Base-by-base conservation (phyloP, 495 filamentous ascomycete genomes). In the Lophiotrema nucula region DNA sequence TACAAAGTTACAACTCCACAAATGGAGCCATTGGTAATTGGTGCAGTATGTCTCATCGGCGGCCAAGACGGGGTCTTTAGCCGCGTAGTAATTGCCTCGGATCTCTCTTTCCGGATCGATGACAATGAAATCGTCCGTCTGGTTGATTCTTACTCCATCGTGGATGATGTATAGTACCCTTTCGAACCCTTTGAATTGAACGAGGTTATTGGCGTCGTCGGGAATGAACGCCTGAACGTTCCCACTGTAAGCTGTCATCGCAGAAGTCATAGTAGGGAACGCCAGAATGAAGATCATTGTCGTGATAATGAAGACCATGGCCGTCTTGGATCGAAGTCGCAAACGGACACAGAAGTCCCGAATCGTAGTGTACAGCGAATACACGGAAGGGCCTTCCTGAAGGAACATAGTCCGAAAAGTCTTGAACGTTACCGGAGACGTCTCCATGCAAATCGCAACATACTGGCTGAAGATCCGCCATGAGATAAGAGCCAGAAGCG, bases 191-290 rank as follows among this genome's bases (percentile, higher is more conserved):
- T 24, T 3, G 19, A 59, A 59, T 1, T 4, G 13, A 11, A 52
- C 41, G 4, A 23, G 46, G 21, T 45, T 59, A 3, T 13, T 26
- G 8, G 10, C 19, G 2, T 41, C 22, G 19, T 59, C 56, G 13
- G 26, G 64, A 1, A 65, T 31, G 38, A 27, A 70, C 0, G 67
- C 43, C 16, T 35, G 19, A 21, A 23, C 33, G 25, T 50, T 47
- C 6, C 59, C 50, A 4, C 49, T 57, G 53, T 73, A 73, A 10
- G 69, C 70, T 6, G 65, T 71, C 67, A 71, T 71, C 1, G 70
- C 67, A 28, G 67, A 38, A 18, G 58, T 46, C 5, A 71, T 19
- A 1, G 69, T 71, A n/a, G 69, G 69, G 49, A 69, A 73, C 28
- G 35, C 56, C 6, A 64, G 22, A 11, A 68, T 43, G 37, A 66